phyloP scores from a whole-genome alignment of 2,329 filamentous ascomycete genomes.

The Drechslerella coelobrocha region DNA sequence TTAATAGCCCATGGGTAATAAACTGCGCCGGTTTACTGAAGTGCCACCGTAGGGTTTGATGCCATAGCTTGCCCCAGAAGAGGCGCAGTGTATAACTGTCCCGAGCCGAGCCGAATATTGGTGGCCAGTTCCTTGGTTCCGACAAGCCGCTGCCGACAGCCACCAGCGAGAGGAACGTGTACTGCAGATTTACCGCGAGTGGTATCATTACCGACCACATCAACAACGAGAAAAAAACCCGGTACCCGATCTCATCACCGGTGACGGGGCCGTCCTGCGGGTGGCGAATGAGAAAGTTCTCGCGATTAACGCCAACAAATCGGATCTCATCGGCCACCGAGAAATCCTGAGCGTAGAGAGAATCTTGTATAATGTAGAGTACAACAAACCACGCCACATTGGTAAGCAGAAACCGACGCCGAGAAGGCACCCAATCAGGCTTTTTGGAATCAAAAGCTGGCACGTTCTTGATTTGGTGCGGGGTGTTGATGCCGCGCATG shows the following conservation, averaged over 20 bases:
- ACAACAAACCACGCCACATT: constrained; percentile 14
- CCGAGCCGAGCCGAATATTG: constrained; percentile 14
- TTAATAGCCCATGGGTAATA: constrained; percentile 23
- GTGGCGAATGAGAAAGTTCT: constrained; percentile 27
- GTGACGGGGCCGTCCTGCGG: constrained; percentile 26
- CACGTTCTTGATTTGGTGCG: constrained; percentile 42
- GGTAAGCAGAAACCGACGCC: constrained; percentile 17
- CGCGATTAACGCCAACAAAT: constrained; percentile 27
- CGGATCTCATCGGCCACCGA: constrained; percentile 16
- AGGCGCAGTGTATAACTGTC: constrained; percentile 41
- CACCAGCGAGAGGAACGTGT: constrained; percentile 21
- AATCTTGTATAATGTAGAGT: constrained; percentile 19
- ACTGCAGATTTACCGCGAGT: constrained; percentile 17
- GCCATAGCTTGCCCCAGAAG: constrained; percentile 50
- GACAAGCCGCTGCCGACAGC: constrained; percentile 30
- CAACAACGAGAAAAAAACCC: constrained; percentile 3
- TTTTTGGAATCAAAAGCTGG: constrained; percentile 33
- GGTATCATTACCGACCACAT: constrained; percentile 42
- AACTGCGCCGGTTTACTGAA: constrained; percentile 42
- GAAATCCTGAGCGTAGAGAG: constrained; percentile 16
- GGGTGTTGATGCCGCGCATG: constrained; percentile 27
- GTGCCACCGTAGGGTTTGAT: constrained; percentile 44
- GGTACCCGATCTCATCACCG: constrained; percentile 21
- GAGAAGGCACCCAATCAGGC: constrained; percentile 39
- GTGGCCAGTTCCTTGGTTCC: constrained; percentile 48